phyloP scores from a whole-genome alignment of 768 basidiomycete species.

The Mycena polygramma region DNA sequence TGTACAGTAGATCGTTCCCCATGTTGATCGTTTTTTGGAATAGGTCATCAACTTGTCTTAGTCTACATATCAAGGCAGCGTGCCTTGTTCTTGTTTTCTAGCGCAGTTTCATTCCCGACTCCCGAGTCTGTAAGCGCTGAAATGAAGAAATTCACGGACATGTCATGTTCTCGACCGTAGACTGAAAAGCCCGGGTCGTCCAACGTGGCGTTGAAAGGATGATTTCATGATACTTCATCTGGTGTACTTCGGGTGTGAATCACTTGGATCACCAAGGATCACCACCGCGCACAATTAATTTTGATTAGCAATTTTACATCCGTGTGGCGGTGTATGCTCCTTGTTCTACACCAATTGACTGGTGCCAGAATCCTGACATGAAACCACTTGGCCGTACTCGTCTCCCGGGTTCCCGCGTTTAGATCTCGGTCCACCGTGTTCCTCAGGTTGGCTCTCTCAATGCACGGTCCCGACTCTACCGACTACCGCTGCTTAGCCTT shows the following conservation, averaged over 20 bases:
- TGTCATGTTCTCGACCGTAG: no score
- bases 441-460: constrained; percentile 11
- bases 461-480: constrained; percentile 1
- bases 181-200: not conserved
- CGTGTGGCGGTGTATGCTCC: constrained; percentile 14
- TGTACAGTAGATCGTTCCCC: not conserved
- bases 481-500: not conserved
- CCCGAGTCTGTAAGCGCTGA: no score
- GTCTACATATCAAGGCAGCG: constrained; percentile 1
- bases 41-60: constrained; percentile 1
- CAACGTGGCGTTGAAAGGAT: not conserved
- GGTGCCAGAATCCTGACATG: constrained; percentile 1
- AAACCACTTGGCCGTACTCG: constrained; percentile 15
- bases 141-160: no score
- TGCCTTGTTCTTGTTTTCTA: not conserved
- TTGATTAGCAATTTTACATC: not conserved
- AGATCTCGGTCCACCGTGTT: constrained; percentile 8
- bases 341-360: not conserved
- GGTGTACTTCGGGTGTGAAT: not conserved
- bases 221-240: not conserved
- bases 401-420: not conserved
- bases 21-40: constrained; percentile 1
- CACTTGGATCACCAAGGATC: not conserved
- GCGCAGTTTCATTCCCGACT: no score
- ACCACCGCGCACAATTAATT: not conserved